Evolutionary conservation across 208 protist genomes (phyloP), one percentile per base, ranked within the genome.

Genomic region (Leishmania mexicana): DNA sequence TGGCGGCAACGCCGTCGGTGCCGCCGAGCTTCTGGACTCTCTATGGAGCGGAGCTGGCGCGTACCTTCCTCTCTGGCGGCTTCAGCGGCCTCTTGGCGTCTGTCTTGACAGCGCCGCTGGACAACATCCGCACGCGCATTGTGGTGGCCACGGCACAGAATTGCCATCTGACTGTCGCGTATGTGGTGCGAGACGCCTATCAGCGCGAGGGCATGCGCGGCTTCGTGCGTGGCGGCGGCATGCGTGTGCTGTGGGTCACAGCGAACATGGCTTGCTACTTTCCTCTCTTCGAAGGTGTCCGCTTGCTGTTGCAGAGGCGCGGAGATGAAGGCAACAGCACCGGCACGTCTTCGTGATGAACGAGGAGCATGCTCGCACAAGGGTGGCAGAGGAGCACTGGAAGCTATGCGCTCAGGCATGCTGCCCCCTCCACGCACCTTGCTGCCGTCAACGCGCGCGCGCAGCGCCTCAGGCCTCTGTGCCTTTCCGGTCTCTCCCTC

Each of bases 221-320:
- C 35, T 96, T 97, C 54, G 88, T 92, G 75, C 86, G 86, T n/a
- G 94, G 94, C 38, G 91, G 87, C 2, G 78, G 68, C 35, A 91
- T 89, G 78, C 92, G 94, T 58, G 87, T 96, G 74, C 54, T 97
- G 51, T 97, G 92, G 92, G 92, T 97, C 68, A 92, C 91, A 17
- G 72, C 83, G 13, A 97, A 97, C 85, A 93, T 95, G 92, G 89
- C 91, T 11, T 76, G 89, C 31, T 97, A 96, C 82, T 96, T 96
- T 54, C 94, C 94, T 19, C 53, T 95, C 1, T 96, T 94, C 81
- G 92, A 97, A 74, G 53, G 85, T 15, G 80, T 88, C 35, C 82
- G 84, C 47, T 78, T 79, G n/a, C 47, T 90, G 57, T 28, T 82
- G 73, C 49, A 81, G 71, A 28, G 74, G 8, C 65, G 78, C 6